These are phyloP conservation scores for Nigrospora osmanthi DNA, from an alignment of 2,329 filamentous ascomycete genomes.

Conservation along the genomic window DNA sequence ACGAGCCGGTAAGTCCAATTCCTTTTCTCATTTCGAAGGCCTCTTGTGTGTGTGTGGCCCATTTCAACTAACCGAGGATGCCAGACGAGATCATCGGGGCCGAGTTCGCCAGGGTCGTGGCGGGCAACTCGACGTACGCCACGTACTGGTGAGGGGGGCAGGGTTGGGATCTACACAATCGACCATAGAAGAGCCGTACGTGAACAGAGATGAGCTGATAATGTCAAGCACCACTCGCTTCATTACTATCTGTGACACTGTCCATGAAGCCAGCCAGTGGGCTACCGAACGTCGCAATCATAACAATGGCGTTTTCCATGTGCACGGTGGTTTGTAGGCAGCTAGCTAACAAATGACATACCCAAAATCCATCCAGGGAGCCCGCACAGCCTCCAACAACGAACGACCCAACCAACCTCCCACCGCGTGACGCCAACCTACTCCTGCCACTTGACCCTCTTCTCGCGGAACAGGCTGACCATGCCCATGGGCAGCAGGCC, in stretches of 20 bases:
- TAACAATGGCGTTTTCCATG: too few relatives aligned
- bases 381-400: too few relatives aligned
- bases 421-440: conserved; percentile 4
- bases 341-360: too few relatives aligned
- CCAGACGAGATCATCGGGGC: neutral
- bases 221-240: neutral
- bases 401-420: too few relatives aligned
- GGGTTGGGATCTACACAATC: too few relatives aligned
- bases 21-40: neutral
- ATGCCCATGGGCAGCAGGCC: conserved; percentile 38
- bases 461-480: conserved; percentile 34
- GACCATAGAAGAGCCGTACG: neutral
- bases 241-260: too few relatives aligned
- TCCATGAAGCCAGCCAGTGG: too few relatives aligned
- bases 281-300: too few relatives aligned
- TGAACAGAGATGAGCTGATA: neutral
- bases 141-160: neutral
- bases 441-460: conserved; percentile 33
- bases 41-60: fast-evolving
- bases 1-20: conserved; percentile 47
- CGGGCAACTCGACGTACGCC: neutral
- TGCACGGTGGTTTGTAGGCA: too few relatives aligned
- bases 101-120: neutral
- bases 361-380: too few relatives aligned
- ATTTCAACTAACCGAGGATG: neutral